A percentile compares a stretch with the other conserved stretches of the same genome.
phyloP scores from a whole-genome alignment of 148 eudicot genomes.

The Beta vulgaris region DNA sequence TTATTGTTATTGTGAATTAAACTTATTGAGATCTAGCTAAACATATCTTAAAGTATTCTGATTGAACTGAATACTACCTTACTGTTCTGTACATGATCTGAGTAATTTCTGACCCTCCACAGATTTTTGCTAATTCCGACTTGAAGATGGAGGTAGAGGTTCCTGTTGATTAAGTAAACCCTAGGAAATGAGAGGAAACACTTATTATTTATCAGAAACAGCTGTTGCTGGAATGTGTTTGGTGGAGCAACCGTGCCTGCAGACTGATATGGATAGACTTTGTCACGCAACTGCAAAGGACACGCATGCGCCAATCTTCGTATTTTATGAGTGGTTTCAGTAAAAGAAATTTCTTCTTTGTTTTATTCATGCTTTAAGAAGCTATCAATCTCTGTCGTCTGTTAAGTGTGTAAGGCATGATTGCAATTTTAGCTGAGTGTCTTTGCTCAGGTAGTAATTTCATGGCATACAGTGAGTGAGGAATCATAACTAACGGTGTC shows the following conservation, averaged over 20 bases:
- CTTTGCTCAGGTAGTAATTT: background rate
- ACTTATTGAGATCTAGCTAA: too few relatives aligned
- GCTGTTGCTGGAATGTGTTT: constrained; percentile 8
- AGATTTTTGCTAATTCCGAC: constrained; percentile 40
- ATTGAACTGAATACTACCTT: too few relatives aligned
- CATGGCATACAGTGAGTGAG: background rate
- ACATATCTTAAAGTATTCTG: too few relatives aligned
- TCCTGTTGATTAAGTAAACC: constrained; percentile 32
- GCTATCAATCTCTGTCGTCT: background rate
- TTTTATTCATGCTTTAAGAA: background rate
- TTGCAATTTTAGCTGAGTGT: background rate
- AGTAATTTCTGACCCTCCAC: background rate
- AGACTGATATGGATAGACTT: background rate
- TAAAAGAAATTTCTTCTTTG: background rate
- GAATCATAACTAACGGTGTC: background rate
- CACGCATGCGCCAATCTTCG: background rate
- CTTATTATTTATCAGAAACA: background rate
- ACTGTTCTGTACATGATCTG: background rate
- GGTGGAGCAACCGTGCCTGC: background rate
- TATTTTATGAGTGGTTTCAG: background rate
- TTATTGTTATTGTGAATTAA: too few relatives aligned
- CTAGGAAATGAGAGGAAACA: background rate
- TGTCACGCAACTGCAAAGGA: background rate
- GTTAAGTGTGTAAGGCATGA: background rate
- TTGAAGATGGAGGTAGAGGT: constrained; percentile 46